Base-by-base conservation (phyloP, 106 monocot species). In the Dioscorea dumetorum region DNA sequence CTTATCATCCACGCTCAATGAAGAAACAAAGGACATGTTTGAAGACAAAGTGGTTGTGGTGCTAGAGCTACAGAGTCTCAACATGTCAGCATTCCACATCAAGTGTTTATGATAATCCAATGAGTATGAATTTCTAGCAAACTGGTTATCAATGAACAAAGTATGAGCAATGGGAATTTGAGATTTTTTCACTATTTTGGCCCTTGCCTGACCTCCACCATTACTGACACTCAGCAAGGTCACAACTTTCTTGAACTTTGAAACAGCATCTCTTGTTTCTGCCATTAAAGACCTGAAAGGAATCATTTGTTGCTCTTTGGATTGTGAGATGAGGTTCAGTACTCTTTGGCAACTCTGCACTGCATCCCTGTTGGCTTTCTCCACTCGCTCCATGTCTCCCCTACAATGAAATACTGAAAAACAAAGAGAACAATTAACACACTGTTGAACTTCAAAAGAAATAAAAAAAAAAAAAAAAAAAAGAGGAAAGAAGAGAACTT, bases 1-100 rank as follows among this genome's bases (percentile, higher is more conserved):
- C 22, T 67, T 86, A 10, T 84, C 87, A 66, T 94, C 94, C 76
- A 94, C 78, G 69, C 94, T 94, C 21, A 94, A 64, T 3, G 94
- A 90, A 13, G 94, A 94, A 21, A 90, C 19, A 57, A 94, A 87
- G 1, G 94, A 94, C 50, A 84, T 79, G 8, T 79, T 78, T 3
- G 86, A 90, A 12, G 94, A 94, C 61, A 75, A 77, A 8, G 85
- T 83, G 12, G 83, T 78, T 5, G 94, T 82, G 72, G 86, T 89
- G 24, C 84, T 85, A 0, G 90, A 81, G 48, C 21, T 79, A 17
- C 73, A 80, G 10, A 41, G 41, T 62, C 69, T 72, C 24, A 66
- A 79, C 79, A 89, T 84, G 33, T 97, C 95, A 48, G 73, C 66
- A 62, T 89, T 88, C 48, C 86, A 67, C 67, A 87, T 97, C 62